phyloP scores from a whole-genome alignment of 2,329 filamentous ascomycete species.

The Catunica adiposa region DNA sequence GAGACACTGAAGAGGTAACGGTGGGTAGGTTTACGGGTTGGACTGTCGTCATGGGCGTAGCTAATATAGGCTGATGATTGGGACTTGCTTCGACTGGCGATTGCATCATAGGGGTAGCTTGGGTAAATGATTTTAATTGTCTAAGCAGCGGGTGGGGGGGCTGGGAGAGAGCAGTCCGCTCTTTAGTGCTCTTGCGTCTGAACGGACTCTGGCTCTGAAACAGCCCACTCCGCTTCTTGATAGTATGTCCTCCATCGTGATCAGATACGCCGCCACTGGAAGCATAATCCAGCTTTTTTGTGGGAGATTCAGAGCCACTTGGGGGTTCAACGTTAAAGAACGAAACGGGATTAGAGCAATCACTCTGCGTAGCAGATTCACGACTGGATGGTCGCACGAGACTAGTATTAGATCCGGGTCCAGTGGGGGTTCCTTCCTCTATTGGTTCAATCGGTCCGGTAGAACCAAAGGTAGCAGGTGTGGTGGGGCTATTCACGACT shows the following conservation, averaged over 20 bases:
- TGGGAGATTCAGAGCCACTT: constrained; percentile 57
- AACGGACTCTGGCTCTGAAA: constrained; percentile 91
- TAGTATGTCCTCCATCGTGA: constrained; percentile 49
- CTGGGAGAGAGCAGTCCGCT: constrained; percentile 20
- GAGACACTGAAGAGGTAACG: no score
- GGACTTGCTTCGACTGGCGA: not conserved
- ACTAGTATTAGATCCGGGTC: constrained; percentile 35
- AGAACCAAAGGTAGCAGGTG: no score
- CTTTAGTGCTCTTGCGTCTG: constrained; percentile 77
- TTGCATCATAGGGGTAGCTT: not conserved
- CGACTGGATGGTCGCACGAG: constrained; percentile 64
- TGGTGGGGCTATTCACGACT: not conserved
- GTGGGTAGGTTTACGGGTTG: no score
- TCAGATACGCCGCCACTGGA: constrained; percentile 37
- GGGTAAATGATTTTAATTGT: not conserved
- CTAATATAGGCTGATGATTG: no score
- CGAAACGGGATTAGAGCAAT: constrained; percentile 77
- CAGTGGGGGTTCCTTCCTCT: constrained; percentile 38
- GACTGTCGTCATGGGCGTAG: no score
- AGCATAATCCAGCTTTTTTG: constrained; percentile 38
- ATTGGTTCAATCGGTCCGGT: not conserved
- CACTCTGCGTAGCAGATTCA: constrained; percentile 64
- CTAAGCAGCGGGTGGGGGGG: constrained; percentile 2
- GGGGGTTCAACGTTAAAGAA: constrained; percentile 63
- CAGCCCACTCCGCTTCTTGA: constrained; percentile 64